phyloP scores from a whole-genome alignment of 129 eudicot species.

The Deinandra increscens region DNA sequence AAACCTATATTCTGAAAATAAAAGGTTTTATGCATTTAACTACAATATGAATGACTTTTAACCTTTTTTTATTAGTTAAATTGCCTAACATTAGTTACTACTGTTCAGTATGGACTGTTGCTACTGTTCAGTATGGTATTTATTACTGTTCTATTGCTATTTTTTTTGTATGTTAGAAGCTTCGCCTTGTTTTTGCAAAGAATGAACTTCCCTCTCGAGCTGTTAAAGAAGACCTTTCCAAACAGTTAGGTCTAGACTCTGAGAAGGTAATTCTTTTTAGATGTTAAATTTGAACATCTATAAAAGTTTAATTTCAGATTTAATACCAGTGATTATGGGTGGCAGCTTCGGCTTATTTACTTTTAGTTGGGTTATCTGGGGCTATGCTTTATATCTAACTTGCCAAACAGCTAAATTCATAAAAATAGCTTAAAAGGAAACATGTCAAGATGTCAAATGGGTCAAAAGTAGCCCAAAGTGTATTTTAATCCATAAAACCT shows the following conservation, averaged over 20 bases:
- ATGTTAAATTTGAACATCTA: neutral
- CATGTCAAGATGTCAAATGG: neutral
- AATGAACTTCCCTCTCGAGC: conserved; percentile 90
- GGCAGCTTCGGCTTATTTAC: neutral
- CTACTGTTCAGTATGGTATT: conserved; percentile 15
- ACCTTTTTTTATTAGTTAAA: neutral
- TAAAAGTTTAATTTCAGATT: neutral
- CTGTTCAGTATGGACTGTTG: conserved; percentile 7
- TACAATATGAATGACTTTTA: neutral
- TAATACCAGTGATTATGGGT: neutral
- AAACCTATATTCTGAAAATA: neutral
- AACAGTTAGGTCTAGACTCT: conserved; percentile 72
- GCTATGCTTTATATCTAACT: neutral
- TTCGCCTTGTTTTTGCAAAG: conserved; percentile 72
- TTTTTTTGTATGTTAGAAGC: conserved; percentile 55
- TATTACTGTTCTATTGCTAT: conserved; percentile 9
- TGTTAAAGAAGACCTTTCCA: conserved; percentile 60
- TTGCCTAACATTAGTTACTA: conserved; percentile 1
- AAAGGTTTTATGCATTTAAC: neutral
- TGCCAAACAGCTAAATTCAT: neutral
- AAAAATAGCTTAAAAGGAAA: neutral
- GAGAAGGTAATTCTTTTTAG: conserved; percentile 61
- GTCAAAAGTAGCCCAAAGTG: neutral
- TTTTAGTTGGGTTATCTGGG: neutral
- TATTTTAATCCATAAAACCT: no score